These are phyloP conservation scores for Cryptomeria japonica DNA, from an alignment of 75 land plant species.

Conservation along the genomic window DNA sequence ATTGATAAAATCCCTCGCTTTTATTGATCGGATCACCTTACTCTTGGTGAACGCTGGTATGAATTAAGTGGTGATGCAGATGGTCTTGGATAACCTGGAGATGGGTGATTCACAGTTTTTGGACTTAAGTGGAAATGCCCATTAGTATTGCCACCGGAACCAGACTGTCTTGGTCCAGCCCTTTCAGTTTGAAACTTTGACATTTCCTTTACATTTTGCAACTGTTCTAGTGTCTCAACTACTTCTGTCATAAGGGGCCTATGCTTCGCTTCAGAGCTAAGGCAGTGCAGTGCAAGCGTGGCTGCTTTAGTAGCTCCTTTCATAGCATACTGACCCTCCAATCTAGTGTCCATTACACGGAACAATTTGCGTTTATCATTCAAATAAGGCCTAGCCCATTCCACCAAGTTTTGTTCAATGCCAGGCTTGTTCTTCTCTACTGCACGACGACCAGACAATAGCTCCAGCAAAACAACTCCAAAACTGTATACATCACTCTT, in stretches of 20 bases:
- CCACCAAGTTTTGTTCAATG: constrained; percentile 47
- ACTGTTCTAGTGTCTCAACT: constrained; percentile 30
- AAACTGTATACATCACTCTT: constrained; percentile 64
- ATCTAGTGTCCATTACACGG: constrained; percentile 39
- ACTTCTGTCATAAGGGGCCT: constrained; percentile 47
- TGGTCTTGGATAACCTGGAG: constrained; percentile 1
- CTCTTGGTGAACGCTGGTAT: neutral
- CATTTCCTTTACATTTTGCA: constrained; percentile 22
- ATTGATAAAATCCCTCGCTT: neutral
- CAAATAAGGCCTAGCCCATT: constrained; percentile 49
- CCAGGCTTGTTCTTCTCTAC: constrained; percentile 29
- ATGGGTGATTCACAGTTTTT: neutral
- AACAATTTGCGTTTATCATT: constrained; percentile 32
- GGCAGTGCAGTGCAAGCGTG: constrained; percentile 32
- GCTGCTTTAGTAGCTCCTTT: constrained; percentile 40
- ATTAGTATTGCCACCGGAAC: neutral
- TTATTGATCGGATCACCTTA: neutral
- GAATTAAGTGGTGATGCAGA: constrained; percentile 4
- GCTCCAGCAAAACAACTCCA: constrained; percentile 58
- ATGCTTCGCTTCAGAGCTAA: constrained; percentile 28
- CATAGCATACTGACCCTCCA: constrained; percentile 48
- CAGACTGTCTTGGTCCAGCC: neutral
- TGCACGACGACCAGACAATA: constrained; percentile 43
- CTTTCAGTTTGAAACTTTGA: neutral
- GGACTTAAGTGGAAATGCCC: constrained; percentile 1